Evolutionary conservation across 371 early-diverging fungal species (phyloP).

Genomic region (Rhizopus sp.): DNA sequence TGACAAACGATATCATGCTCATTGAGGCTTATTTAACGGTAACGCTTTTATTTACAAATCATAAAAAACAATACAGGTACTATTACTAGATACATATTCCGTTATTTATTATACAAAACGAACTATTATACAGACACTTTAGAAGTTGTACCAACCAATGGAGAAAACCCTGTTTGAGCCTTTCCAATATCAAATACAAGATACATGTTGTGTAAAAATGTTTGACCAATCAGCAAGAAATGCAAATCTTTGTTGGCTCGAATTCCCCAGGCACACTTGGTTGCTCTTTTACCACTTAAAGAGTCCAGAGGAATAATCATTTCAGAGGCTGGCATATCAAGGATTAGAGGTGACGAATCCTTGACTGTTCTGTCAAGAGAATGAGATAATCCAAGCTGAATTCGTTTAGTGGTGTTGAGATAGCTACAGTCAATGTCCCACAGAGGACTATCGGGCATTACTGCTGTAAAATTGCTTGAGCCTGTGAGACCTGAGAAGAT

Average conservation of each 20-base stretch:
- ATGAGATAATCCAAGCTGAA: constrained; percentile 14
- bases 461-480: neutral
- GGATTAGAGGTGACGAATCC: constrained; percentile 10
- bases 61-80: no score
- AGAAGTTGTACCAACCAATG: constrained; percentile 6
- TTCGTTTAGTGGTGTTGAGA: constrained; percentile 4
- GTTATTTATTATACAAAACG: no score
- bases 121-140: no score
- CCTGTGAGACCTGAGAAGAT: constrained; percentile 22
- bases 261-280: constrained; percentile 33
- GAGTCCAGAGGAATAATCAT: constrained; percentile 32
- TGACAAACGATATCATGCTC: no score
- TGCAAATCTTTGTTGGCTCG: constrained; percentile 6
- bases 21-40: no score
- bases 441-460: constrained; percentile 13
- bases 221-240: constrained; percentile 37
- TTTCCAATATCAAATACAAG: constrained; percentile 31
- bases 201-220: constrained; percentile 31
- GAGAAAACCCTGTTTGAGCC: constrained; percentile 32
- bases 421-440: constrained; percentile 23
- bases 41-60: no score
- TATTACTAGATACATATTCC: no score
- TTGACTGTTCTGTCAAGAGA: neutral
- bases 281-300: constrained; percentile 20
- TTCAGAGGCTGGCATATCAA: constrained; percentile 26